phyloP scores from a whole-genome alignment of 192 early-diverging fungal genomes.

The Gonapodya prolifera region DNA sequence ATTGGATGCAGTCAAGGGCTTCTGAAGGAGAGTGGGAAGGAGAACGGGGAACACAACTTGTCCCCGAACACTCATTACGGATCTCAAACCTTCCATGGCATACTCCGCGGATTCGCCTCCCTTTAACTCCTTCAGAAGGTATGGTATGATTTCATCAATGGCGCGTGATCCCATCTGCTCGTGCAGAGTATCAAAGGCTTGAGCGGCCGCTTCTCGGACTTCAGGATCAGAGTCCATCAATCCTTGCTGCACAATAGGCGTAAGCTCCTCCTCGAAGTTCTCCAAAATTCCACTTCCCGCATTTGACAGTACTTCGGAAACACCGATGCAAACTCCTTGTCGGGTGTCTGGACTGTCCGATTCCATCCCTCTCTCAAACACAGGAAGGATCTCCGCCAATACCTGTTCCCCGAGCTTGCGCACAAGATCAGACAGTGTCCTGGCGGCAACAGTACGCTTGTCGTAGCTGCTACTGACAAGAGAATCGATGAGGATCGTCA shows the following conservation, averaged over 20 bases:
- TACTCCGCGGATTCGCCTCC: conserved; percentile 27
- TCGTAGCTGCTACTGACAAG: conserved; percentile 65
- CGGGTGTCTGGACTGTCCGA: conserved; percentile 52
- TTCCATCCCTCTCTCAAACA: conserved; percentile 71
- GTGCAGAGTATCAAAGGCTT: conserved; percentile 89
- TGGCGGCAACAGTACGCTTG: conserved; percentile 71
- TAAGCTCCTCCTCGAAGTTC: conserved; percentile 76
- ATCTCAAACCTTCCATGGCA: conserved; percentile 89
- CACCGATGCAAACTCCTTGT: conserved; percentile 85
- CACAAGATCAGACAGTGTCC: conserved; percentile 88
- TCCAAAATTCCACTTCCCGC: conserved; percentile 67
- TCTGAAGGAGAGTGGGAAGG: conserved; percentile 82
- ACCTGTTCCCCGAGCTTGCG: conserved; percentile 87
- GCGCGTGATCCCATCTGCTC: conserved; percentile 80
- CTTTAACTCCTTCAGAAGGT: conserved; percentile 64
- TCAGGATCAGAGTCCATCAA: conserved; percentile 71
- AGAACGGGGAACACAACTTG: conserved; percentile 96
- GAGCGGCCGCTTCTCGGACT: conserved; percentile 88
- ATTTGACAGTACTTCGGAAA: conserved; percentile 80
- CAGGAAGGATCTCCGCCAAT: conserved; percentile 76
- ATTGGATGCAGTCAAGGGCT: conserved; percentile 83
- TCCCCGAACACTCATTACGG: conserved; percentile 94
- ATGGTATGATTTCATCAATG: conserved; percentile 88
- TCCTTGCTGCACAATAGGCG: conserved; percentile 68
- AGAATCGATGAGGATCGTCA: conserved; percentile 75